Conservation (phyloP, 345 rosid genomes). For the Orychophragmus violaceus region DNA sequence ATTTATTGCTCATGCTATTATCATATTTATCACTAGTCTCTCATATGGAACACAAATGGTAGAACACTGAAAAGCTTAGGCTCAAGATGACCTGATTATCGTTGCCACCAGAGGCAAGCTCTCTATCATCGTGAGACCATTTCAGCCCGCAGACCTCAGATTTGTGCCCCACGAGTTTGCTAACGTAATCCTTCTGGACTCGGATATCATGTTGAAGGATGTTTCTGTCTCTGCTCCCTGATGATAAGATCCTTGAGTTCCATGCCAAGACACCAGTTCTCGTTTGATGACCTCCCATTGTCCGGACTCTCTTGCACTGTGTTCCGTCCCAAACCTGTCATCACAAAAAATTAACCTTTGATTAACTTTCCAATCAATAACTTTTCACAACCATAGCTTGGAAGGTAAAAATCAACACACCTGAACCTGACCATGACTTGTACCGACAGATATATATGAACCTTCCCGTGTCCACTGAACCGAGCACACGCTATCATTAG, state of each 20-base stretch:
- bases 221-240: slow-evolving; percentile 89
- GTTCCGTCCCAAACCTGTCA: slow-evolving; percentile 88
- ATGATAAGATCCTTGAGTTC: slow-evolving; percentile 77
- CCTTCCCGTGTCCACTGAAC: slow-evolving; percentile 98
- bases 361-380: not conserved
- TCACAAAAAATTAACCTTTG: not conserved
- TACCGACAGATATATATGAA: slow-evolving; percentile 83
- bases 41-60: not conserved
- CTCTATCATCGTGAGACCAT: slow-evolving; percentile 96
- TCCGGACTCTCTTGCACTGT: slow-evolving; percentile 73
- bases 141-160: slow-evolving; percentile 96
- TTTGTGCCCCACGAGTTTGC: slow-evolving; percentile 87
- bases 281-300: slow-evolving; percentile 93
- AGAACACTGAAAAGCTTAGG: not conserved
- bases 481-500: slow-evolving; percentile 70
- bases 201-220: slow-evolving; percentile 96
- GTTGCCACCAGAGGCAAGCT: slow-evolving; percentile 97
- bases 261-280: slow-evolving; percentile 93
- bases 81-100: slow-evolving; percentile 72
- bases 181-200: slow-evolving; percentile 52
- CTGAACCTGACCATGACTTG: slow-evolving; percentile 86
- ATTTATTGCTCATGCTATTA: not conserved
- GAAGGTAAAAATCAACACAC: slow-evolving; percentile 30
- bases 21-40: not conserved
- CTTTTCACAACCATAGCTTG: not conserved